These are phyloP conservation scores for Candida peoriensis DNA, from an alignment of 805 yeast species.

Conservation along the genomic window DNA sequence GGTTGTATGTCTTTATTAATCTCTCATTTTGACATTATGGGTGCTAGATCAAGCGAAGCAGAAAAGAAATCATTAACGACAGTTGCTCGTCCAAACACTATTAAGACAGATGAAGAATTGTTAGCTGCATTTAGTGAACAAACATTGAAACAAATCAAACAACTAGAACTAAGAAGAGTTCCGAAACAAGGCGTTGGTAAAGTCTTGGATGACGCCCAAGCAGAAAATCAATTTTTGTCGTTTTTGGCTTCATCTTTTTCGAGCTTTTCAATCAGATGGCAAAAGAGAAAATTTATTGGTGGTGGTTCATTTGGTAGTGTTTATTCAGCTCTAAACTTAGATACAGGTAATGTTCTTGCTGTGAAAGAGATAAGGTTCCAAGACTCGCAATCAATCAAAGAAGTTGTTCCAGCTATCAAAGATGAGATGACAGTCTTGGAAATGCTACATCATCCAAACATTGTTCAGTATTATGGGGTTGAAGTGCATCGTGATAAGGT, in stretches of 20 bases:
- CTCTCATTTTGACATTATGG: constrained; percentile 97
- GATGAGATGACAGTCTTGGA: constrained; percentile 97
- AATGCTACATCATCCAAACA: constrained; percentile 92
- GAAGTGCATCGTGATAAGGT: constrained; percentile 96
- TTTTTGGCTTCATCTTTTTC: constrained; percentile 86
- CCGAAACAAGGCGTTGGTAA: constrained; percentile 60
- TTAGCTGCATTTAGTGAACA: constrained; percentile 59
- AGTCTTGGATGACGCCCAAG: constrained; percentile 81
- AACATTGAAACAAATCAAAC: constrained; percentile 58
- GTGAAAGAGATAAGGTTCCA: constrained; percentile 93
- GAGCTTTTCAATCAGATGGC: constrained; percentile 93
- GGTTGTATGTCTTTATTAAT: constrained; percentile 91
- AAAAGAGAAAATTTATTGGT: constrained; percentile 88
- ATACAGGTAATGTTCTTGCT: constrained; percentile 94
- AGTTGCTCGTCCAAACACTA: constrained; percentile 34
- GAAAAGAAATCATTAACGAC: constrained; percentile 46
- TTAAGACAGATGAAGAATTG: constrained; percentile 49
- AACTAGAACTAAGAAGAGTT: constrained; percentile 48
- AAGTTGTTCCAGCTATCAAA: constrained; percentile 81
- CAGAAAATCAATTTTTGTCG: constrained; percentile 81
- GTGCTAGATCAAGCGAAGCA: constrained; percentile 75
- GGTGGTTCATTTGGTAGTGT: constrained; percentile 96
- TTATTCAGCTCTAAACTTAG: constrained; percentile 85
- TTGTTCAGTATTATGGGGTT: constrained; percentile 94
- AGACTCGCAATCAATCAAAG: constrained; percentile 78